A percentile compares a stretch with the other conserved stretches of the same genome.
Evolutionary conservation across 2,329 filamentous ascomycete species (phyloP).

Genomic region (Colletotrichum theobromicola): DNA sequence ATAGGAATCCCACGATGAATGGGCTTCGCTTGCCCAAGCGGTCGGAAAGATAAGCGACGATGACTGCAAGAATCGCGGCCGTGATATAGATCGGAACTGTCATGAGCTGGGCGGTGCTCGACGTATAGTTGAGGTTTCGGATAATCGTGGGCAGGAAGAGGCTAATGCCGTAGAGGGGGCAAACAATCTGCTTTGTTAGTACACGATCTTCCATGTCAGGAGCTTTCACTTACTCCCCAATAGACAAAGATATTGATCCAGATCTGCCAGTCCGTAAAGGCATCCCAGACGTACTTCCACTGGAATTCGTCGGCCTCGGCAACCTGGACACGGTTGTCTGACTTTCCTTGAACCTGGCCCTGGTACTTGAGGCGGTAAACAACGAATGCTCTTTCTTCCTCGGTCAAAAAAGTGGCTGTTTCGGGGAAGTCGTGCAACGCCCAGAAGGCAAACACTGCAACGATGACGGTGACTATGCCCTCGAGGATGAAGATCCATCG

Average conservation of each 20-base stretch:
- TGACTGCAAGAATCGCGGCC: conserved; percentile 64
- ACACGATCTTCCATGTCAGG: fast-evolving
- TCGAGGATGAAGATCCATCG: conserved; percentile 74
- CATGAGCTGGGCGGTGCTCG: conserved; percentile 67
- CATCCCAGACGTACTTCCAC: conserved; percentile 75
- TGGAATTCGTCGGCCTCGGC: conserved; percentile 78
- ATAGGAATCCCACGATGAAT: conserved; percentile 60
- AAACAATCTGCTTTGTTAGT: conserved; percentile 44
- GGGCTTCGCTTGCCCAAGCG: conserved; percentile 56
- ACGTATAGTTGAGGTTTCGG: conserved; percentile 60
- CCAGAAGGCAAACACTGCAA: conserved; percentile 72
- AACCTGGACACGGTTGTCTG: conserved; percentile 31
- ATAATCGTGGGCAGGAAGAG: conserved; percentile 70
- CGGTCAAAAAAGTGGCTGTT: conserved; percentile 74
- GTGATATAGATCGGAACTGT: conserved; percentile 66
- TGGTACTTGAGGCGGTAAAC: conserved; percentile 74
- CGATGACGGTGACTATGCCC: conserved; percentile 71
- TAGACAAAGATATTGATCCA: conserved; percentile 65
- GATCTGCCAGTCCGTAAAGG: conserved; percentile 83
- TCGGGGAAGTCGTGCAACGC: conserved; percentile 83
- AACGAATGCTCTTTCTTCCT: conserved; percentile 74
- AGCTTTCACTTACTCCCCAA: conserved; percentile 58
- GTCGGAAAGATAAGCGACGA: conserved; percentile 61
- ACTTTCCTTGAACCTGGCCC: conserved; percentile 35
- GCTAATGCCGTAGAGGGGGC: conserved; percentile 61